Percentiles rank a stretch among this genome's conserved stretches.
phyloP scores from a whole-genome alignment of 768 basidiomycete species.

The Udeniomyces megalosporus region DNA sequence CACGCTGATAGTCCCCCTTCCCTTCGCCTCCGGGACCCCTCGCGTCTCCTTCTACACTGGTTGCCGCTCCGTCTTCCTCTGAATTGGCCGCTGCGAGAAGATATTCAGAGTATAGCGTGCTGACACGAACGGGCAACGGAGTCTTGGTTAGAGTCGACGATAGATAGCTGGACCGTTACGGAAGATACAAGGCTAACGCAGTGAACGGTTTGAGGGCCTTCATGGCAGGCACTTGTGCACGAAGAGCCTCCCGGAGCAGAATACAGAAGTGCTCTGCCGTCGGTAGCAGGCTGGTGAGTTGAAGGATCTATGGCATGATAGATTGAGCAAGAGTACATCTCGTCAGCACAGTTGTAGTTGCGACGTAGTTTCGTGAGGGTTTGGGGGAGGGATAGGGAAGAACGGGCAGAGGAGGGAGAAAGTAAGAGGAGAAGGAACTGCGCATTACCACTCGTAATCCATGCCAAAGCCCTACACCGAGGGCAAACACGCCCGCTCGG shows the following conservation, averaged over 20 bases:
- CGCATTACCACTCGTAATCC: constrained; percentile 83
- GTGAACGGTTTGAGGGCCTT: neutral
- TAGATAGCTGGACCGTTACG: neutral
- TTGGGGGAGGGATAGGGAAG: constrained; percentile 19
- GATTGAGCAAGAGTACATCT: too few species aligned
- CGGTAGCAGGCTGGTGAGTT: constrained; percentile 80
- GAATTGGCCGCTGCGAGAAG: constrained; percentile 39
- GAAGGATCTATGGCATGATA: constrained; percentile 40
- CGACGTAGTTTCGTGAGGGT: too few species aligned
- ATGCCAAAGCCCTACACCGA: constrained; percentile 87
- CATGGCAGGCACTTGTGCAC: constrained; percentile 49
- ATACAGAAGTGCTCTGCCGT: constrained; percentile 88
- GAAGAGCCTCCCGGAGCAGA: constrained; percentile 71
- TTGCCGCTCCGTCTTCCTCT: neutral
- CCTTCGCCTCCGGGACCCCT: constrained; percentile 32
- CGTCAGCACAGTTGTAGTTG: too few species aligned
- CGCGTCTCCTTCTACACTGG: constrained; percentile 24
- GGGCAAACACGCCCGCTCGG: constrained; percentile 86
- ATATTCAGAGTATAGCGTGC: constrained; percentile 82
- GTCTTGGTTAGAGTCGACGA: too few species aligned
- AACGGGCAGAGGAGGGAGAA: neutral
- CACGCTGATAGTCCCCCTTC: constrained; percentile 26
- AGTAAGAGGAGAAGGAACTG: constrained; percentile 16
- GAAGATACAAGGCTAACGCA: neutral
- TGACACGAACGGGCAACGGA: too few species aligned